A percentile compares a stretch with the other conserved stretches of the same genome.
phyloP scores from a whole-genome alignment of 257 asterid species.

The Solanum tarijense region DNA sequence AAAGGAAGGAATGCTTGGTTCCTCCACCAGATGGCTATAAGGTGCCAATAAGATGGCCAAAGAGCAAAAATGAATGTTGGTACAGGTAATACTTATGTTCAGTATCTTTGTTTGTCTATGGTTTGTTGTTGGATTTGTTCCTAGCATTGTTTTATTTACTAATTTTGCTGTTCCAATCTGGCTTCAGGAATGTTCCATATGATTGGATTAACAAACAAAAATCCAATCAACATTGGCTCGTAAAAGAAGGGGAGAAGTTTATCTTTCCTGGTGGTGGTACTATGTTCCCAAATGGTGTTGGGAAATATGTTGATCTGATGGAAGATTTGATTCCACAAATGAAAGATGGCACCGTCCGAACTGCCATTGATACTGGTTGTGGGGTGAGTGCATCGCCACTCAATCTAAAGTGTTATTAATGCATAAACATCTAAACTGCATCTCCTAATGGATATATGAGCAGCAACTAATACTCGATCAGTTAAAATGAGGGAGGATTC shows the following conservation, averaged over 20 bases:
- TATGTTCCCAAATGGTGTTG: constrained; percentile 94
- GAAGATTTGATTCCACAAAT: constrained; percentile 73
- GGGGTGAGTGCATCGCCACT: constrained; percentile 53
- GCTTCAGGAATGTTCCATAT: constrained; percentile 80
- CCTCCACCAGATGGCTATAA: constrained; percentile 89
- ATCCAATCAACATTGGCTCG: constrained; percentile 92
- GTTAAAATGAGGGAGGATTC: background rate
- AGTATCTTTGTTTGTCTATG: background rate
- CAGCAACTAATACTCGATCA: background rate
- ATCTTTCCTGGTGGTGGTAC: constrained; percentile 98
- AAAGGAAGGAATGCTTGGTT: constrained; percentile 68
- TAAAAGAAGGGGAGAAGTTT: constrained; percentile 92
- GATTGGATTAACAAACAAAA: constrained; percentile 96
- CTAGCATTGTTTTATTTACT: background rate
- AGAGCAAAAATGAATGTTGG: constrained; percentile 81
- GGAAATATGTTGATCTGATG: constrained; percentile 79
- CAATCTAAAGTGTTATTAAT: background rate
- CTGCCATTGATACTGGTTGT: constrained; percentile 99
- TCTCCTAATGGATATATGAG: background rate
- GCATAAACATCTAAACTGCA: background rate
- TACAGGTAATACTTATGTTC: constrained; percentile 43
- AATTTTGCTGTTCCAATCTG: background rate
- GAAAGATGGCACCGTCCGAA: constrained; percentile 82
- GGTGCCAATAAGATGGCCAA: constrained; percentile 81
- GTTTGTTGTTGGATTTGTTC: background rate